Base-by-base conservation (phyloP, 2,329 filamentous ascomycete species). In the Exophiala sp. region DNA sequence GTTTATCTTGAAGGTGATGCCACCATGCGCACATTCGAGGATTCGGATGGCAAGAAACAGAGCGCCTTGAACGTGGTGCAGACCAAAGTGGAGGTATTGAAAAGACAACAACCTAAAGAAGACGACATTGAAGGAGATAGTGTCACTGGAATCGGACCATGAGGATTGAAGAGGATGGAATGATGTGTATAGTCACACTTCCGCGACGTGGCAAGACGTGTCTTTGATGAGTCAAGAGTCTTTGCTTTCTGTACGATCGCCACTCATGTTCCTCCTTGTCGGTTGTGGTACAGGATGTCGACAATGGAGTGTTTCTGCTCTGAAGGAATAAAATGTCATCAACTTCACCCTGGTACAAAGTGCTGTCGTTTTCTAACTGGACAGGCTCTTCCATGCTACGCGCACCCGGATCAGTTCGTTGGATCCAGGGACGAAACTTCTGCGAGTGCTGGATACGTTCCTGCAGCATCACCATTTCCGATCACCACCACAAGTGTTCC, bases 1-100 rank as follows among this genome's bases (percentile, higher is more conserved):
- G 79, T 99, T 59, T 90, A 83, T 66, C 77, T 97, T 46, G 92
- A 97, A 71, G 91, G 88, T 41, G 89, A 96, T 58, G 87, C 86
- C 58, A 75, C 75, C 62, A 84, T 92, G 75, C 78, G 74, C 63
- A 76, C 71, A 41, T 92, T 83, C 68, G 81, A 87, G 62, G 85
- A 87, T 63, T 69, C 76, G 53, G 87, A 94, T 43, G 86, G 86
- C 72, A 81, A 75, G 64, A 78, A 78, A 62, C 62, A 68, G 36
- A 81, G 72, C 50, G 68, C 75, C 46, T 70, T 96, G 66, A 91
- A 77, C 72, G 78, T 97, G 65, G 72, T 87, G 47, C 90, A 96
- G 75, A 86, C 92, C 95, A 84, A 67, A 88, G 21, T 65, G 47
- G 62, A 65, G 47, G 58, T 63, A 11, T 33, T 65, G 46, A 63